Percentiles rank a stretch among this genome's conserved stretches.
These are phyloP conservation scores for Hanseniaspora lachancei DNA, from an alignment of 805 yeast species.

Conservation along the genomic window DNA sequence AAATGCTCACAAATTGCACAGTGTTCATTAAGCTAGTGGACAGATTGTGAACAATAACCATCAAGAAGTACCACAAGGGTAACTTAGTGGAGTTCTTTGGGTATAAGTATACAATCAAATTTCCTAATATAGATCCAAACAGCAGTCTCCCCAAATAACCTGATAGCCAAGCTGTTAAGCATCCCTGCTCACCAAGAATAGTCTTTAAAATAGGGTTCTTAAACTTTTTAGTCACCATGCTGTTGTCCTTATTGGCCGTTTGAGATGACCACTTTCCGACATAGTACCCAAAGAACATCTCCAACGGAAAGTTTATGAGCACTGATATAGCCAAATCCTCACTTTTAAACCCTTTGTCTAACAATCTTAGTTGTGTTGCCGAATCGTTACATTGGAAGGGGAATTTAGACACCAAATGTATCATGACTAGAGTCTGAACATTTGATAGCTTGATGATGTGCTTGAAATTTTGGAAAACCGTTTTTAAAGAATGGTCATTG, in stretches of 20 bases:
- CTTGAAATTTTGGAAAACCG: conserved; percentile 54
- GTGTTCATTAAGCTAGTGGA: conserved; percentile 86
- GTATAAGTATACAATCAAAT: conserved; percentile 54
- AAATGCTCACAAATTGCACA: conserved; percentile 83
- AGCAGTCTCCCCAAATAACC: conserved; percentile 70
- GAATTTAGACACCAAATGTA: conserved; percentile 69
- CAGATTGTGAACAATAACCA: conserved; percentile 70
- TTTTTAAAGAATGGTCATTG: conserved; percentile 28
- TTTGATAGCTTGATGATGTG: conserved; percentile 55
- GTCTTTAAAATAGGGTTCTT: conserved; percentile 11
- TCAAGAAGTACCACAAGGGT: conserved; percentile 39
- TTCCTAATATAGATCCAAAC: conserved; percentile 62
- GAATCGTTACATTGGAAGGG: conserved; percentile 95
- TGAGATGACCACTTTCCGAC: conserved; percentile 93
- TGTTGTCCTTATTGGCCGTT: neutral
- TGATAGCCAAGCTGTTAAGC: conserved; percentile 78
- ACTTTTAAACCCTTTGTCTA: conserved; percentile 83
- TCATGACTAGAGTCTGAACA: conserved; percentile 57
- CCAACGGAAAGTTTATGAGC: conserved; percentile 89
- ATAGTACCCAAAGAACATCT: conserved; percentile 85
- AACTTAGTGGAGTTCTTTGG: conserved; percentile 38
- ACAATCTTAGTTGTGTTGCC: conserved; percentile 78
- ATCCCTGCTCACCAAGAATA: conserved; percentile 32
- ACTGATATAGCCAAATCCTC: conserved; percentile 91
- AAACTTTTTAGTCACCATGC: neutral